Evolutionary conservation across 2,329 filamentous ascomycete species (phyloP).

Genomic region (Colletotrichum liaoningense): DNA sequence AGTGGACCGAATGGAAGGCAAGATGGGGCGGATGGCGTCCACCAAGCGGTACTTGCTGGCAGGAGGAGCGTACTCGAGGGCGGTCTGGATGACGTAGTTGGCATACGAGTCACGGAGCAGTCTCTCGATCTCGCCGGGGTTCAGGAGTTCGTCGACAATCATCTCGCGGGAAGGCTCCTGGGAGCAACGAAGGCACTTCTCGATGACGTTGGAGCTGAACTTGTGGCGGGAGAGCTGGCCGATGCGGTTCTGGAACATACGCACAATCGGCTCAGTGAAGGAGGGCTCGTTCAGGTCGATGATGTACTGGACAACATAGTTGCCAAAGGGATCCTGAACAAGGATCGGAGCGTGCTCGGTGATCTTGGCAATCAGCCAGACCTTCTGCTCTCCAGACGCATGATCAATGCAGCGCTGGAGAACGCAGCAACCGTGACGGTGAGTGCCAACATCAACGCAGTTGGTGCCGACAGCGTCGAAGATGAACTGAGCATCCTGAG

Average conservation of each 20-base stretch:
- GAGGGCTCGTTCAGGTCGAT: conserved; percentile 88
- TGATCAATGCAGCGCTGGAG: conserved; percentile 98
- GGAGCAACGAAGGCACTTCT: conserved; percentile 92
- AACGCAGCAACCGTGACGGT: conserved; percentile 97
- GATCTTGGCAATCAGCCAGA: conserved; percentile 86
- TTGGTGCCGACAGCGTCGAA: conserved; percentile 91
- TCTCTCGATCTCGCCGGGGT: conserved; percentile 82
- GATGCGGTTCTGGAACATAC: conserved; percentile 80
- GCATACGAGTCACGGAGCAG: conserved; percentile 93
- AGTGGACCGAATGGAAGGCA: conserved; percentile 87
- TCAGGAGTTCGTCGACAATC: conserved; percentile 86
- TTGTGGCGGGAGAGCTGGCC: conserved; percentile 89
- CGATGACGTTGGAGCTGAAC: conserved; percentile 98
- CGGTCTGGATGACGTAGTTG: conserved; percentile 98
- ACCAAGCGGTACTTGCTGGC: conserved; percentile 80
- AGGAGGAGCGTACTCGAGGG: conserved; percentile 84
- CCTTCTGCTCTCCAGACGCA: conserved; percentile 89
- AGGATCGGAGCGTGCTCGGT: conserved; percentile 88
- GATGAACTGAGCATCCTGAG: conserved; percentile 92
- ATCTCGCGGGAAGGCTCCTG: conserved; percentile 78
- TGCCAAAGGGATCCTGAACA: conserved; percentile 97
- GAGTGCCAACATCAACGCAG: conserved; percentile 92
- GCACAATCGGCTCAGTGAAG: conserved; percentile 91
- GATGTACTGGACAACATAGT: conserved; percentile 99
- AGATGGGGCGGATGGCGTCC: conserved; percentile 85